Base-by-base conservation (phyloP, 2,329 filamentous ascomycete species). In the Teratosphaeria destructans region DNA sequence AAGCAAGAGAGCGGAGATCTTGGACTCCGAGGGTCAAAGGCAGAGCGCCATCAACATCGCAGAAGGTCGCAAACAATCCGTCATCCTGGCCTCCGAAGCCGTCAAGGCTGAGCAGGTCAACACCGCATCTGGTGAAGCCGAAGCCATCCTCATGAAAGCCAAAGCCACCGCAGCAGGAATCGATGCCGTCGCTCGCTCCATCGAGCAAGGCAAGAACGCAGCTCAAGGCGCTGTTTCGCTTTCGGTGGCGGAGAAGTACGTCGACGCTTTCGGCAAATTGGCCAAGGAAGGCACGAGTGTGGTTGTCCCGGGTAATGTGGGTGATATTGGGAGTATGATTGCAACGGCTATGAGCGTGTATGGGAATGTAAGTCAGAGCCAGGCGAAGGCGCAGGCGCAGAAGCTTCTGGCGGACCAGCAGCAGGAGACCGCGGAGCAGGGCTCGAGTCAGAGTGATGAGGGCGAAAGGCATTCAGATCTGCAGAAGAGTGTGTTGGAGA, bases 41-140 rank as follows among this genome's bases (percentile, higher is more conserved):
- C 94, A 99, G 78, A 93, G 87, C 70, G 94, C 94, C 47, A 99
- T 99, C 82, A 99, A 99, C 75, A 96, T 99, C 66, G 94, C 94
- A 59, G 94, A 99, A 79, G 94, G 94, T 74, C 85, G 87, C 76
- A 99, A 99, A 80, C 94, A 97, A 81, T 91, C 87, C 67, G 93
- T 96, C 26, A 99, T 99, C 67, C 81, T 99, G 27, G 94, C 94
- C 0, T 96, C 91, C 8, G 94, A 99, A 77, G 94, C 94, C 16
- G 71, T 96, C 76, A 85, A 86, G 66, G 84, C 89, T 16, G 93
- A 99, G 78, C 85, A 95, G 73, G 94, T 99, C 79, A 99, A 99
- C 77, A 83, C 85, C 72, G 94, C 94, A 10, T 83, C 82, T 70
- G 94, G 94, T 83, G 94, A 99, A 78, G 89, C 94, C 10, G 89